Base-by-base conservation (phyloP, 2,329 filamentous ascomycete genomes). In the Berkeleyomyces rouxiae region DNA sequence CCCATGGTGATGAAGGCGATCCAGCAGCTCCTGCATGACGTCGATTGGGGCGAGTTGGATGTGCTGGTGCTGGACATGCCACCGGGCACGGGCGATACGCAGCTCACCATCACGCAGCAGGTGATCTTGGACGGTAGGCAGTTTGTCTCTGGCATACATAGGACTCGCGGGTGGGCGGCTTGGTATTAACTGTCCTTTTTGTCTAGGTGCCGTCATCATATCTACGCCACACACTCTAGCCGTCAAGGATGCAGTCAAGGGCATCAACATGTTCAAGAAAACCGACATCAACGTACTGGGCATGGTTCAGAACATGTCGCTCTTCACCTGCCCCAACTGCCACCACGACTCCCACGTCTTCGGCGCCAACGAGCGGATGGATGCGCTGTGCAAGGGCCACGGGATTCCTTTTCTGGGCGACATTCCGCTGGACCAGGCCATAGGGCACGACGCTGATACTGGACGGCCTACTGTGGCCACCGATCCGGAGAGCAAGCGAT, bases 1-100 rank as follows among this genome's bases (percentile, higher is more conserved):
- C 81, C 96, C 2, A 96, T 99, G 91, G 88, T 97, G 11, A 95
- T 95, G 80, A 99, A 97, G 71, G 93, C 93, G 0, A 80, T 99
- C 67, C 91, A 96, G 68, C 93, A 99, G 71, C 83, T 99, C 4
- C 81, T 99, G 6, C 92, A 96, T 71, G 90, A 96, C 68, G 93
- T 99, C 0, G 87, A 93, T 61, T 99, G 93, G 93, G 89, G 86
- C 11, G 85, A 85, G 10, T 77, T 99, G 2, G 93, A 99, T 71
- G 76, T 97, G 1, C 78, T 99, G 0, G 86, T 99, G 3, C 77
- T 99, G 2, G 93, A 99, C 71, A 75, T 99, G 58, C 93, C 93
- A 0, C 93, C 93, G 0, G 93, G 93, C 2, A 99, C 93, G 0
- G 93, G 93, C 33, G 93, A 99, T 70, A 92, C 92, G 0, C 93